phyloP scores from a whole-genome alignment of 805 yeast genomes.

The Candida broadrunensis region DNA sequence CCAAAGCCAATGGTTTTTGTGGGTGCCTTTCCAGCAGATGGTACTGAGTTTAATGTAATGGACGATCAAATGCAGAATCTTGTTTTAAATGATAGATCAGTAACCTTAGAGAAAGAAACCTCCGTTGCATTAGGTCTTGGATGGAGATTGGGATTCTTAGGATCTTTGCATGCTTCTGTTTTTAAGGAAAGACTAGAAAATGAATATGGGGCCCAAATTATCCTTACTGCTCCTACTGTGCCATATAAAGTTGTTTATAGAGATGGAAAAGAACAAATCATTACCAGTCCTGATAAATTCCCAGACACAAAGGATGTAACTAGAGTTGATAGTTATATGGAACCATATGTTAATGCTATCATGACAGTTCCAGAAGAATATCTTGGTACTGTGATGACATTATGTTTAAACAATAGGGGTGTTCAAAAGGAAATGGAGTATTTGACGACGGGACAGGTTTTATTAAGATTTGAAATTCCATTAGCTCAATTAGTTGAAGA shows the following conservation, averaged over 20 bases:
- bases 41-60: slow-evolving; percentile 80
- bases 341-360: slow-evolving; percentile 86
- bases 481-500: slow-evolving; percentile 90
- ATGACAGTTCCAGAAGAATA: slow-evolving; percentile 92
- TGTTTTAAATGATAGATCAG: slow-evolving; percentile 89
- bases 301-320: slow-evolving; percentile 57
- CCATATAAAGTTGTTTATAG: slow-evolving; percentile 76
- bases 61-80: slow-evolving; percentile 88
- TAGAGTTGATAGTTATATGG: slow-evolving; percentile 56
- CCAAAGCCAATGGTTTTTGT: slow-evolving; percentile 98
- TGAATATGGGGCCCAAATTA: slow-evolving; percentile 90
- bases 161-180: slow-evolving; percentile 92
- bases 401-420: slow-evolving; percentile 85
- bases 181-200: slow-evolving; percentile 88
- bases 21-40: slow-evolving; percentile 97
- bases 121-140: slow-evolving; percentile 96
- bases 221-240: slow-evolving; percentile 93
- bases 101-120: slow-evolving; percentile 82
- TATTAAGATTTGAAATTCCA: slow-evolving; percentile 78
- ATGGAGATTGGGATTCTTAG: slow-evolving; percentile 94
- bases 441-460: slow-evolving; percentile 74
- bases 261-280: slow-evolving; percentile 60
- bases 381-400: slow-evolving; percentile 78
- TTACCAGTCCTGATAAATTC: slow-evolving; percentile 91
- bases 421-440: slow-evolving; percentile 76